phyloP scores from a whole-genome alignment of 2,329 filamentous ascomycete genomes.

The Fusarium falciforme region DNA sequence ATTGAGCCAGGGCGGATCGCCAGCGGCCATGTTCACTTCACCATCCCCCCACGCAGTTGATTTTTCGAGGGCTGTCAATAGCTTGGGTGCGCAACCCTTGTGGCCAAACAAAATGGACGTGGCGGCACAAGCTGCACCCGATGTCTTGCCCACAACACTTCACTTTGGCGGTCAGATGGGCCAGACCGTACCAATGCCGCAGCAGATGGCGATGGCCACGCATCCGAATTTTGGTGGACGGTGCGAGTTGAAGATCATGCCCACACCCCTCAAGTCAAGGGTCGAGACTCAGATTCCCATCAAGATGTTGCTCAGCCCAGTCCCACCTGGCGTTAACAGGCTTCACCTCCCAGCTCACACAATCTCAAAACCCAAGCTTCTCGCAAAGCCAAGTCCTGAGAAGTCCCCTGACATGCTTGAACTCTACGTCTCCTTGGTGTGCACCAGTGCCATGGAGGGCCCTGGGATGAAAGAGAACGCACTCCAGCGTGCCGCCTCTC shows the following conservation, averaged over 20 bases:
- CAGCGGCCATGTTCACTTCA: conserved; percentile 59
- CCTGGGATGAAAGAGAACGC: conserved; percentile 74
- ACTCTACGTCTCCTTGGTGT: conserved; percentile 84
- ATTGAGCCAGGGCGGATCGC: conserved; percentile 65
- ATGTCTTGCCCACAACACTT: conserved; percentile 40
- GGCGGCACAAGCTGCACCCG: conserved; percentile 37
- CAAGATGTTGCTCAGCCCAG: conserved; percentile 79
- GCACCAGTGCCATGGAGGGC: conserved; percentile 90
- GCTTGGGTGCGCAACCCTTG: conserved; percentile 38
- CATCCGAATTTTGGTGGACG: conserved; percentile 48
- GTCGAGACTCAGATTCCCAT: conserved; percentile 98
- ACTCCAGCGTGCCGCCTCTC: conserved; percentile 63
- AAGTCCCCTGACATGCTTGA: conserved; percentile 80
- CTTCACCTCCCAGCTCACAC: conserved; percentile 90
- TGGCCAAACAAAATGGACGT: conserved; percentile 52
- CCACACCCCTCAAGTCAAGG: conserved; percentile 83
- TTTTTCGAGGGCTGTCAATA: conserved; percentile 49
- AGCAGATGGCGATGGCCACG: conserved; percentile 44
- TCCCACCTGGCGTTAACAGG: conserved; percentile 81
- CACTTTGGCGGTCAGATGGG: conserved; percentile 43
- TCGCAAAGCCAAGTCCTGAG: conserved; percentile 77
- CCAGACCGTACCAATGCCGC: conserved; percentile 47
- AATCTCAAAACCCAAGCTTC: conserved; percentile 92
- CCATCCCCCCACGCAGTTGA: conserved; percentile 59
- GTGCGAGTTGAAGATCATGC: conserved; percentile 69